Base-by-base conservation (phyloP, 306 rosid genomes). In the Citrullus colocynthis region DNA sequence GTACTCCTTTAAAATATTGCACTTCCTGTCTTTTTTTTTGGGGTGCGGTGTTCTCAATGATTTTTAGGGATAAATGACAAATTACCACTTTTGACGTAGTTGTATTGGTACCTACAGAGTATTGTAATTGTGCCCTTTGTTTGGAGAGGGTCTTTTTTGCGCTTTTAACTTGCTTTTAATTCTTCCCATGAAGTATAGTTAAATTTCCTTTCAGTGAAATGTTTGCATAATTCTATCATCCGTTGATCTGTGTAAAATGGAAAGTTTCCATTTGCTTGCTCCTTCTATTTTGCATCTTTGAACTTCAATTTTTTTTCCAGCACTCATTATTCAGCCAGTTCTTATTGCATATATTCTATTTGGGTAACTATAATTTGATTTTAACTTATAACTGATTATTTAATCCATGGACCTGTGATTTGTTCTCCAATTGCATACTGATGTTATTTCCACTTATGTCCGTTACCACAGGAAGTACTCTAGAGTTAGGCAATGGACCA, bases 401-500 rank as follows among this genome's bases (percentile, higher is more conserved):
- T 48, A 48, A 15, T 49, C 60, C 41, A 72, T 49, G 28, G 12
- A 48, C 57, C 15, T 49, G 13, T 72, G 24, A 49, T 72, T 72
- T 30, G 28, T 70, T 70, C 15, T 5, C 20, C 59, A 49, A 70
- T 70, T 30, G 12, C 24, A 4, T 28, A 28, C 55, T 79, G n/a
- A 69, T 30, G 20, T 39, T 55, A 28, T 56, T 56, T 61, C 45
- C 75, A 28, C 28, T 49, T 49, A 72, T 8, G 59, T 14, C 0
- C 56, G 24, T 48, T 61, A 70, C 84, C 83, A 51, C 86, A 95
- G 98, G 86, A 92, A 88, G 82, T 92, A 95, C 87, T 86, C 92
- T 67, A 51, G 81, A 81, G 99, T 95, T 52, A 83, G 86, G 79
- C 90, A 88, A 85, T 88, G 86, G 89, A 95, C 99, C 65, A 66